Base-by-base conservation (phyloP, 2,329 filamentous ascomycete genomes). In the Claviceps sp. region DNA sequence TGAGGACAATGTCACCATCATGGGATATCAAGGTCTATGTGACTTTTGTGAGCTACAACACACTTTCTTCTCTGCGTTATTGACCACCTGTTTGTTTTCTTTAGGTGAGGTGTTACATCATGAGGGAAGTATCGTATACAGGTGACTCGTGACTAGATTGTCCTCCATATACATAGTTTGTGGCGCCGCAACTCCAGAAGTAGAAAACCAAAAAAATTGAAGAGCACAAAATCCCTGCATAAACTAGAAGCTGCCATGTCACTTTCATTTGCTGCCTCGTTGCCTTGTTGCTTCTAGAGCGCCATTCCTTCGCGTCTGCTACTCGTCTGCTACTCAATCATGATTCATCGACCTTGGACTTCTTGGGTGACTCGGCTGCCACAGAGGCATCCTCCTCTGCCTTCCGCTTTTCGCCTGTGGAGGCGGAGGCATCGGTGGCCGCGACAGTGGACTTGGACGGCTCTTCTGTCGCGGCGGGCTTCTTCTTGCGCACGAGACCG, bases 401-500 rank as follows among this genome's bases (percentile, higher is more conserved):
- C 54, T 69, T 70, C 41, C 59, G 61, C 63, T 63, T 70, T 46
- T 62, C 56, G 51, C 80, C 77, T 61, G 62, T 55, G 30, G 5
- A n/a, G 5, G 26, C 4, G 30, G 9, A n/a, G 7, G 56, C 58
- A 3, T 50, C 43, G 5, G 44, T 18, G 18, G 48, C 37, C 22
- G 50, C 38, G 36, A 37, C 18, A 7, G 43, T 18, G 22, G 64
- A 50, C 5, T 54, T 37, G 9, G 24, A n/a, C 24, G 22, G 43
- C 34, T 53, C 58, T 8, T 62, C 60, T 47, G 62, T 65, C 61
- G 72, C 71, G 55, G 64, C 60, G 8, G 11, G 6, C 66, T 80
- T 81, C 63, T 84, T 89, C 62, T 84, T 90, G 60, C 84, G 81
- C 44, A 91, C 83, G 46, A 91, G 71, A n/a, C 82, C 78, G 0